Evolutionary conservation across 805 yeast genomes (phyloP), one percentile per base, ranked within the genome.

Genomic region (Hanseniaspora valbyensis): DNA sequence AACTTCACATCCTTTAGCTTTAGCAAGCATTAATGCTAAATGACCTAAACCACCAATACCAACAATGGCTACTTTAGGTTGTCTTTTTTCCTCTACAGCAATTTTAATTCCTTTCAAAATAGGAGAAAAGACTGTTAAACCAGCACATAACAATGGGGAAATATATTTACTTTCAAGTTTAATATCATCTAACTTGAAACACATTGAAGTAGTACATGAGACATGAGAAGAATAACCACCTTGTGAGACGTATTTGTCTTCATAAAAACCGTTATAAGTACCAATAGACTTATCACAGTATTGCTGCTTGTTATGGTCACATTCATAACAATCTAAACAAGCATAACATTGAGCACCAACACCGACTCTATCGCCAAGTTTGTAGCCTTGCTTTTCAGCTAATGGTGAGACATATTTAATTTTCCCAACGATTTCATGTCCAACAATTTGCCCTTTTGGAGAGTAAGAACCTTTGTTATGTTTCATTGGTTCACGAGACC

Each of bases 121-220:
- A 22, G 81, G 81, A 26, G 76, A 72, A 56, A 65, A 76, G 16
- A 71, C 75, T 7, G 80, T 76, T 52, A 75, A 65, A 43, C 80
- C 81, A 53, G 77, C 81, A 63, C 80, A 76, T 59, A 76, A 60
- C 64, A 76, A 62, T 26, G 81, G 80, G 21, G 79, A 79, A 40
- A 70, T 77, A 38, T 59, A 60, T 29, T 59, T 63, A 7, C 73
- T 61, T n/a, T 60, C 65, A 52, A 76, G 56, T 14, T 50, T 60
- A 24, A 44, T 44, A 7, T 73, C 76, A 3, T 80, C 80, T 53
- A 76, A 71, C 13, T 68, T 67, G 61, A 74, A 73, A 12, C 68
- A 71, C 59, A 70, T 74, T 42, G 67, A 63, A 53, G 69, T 68
- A 55, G 71, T 64, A 32, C 66, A 72, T 53, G 73, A 65, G 46